These are phyloP conservation scores for Dactylellina cionopaga DNA, from an alignment of 2,329 filamentous ascomycete genomes.

Conservation along the genomic window DNA sequence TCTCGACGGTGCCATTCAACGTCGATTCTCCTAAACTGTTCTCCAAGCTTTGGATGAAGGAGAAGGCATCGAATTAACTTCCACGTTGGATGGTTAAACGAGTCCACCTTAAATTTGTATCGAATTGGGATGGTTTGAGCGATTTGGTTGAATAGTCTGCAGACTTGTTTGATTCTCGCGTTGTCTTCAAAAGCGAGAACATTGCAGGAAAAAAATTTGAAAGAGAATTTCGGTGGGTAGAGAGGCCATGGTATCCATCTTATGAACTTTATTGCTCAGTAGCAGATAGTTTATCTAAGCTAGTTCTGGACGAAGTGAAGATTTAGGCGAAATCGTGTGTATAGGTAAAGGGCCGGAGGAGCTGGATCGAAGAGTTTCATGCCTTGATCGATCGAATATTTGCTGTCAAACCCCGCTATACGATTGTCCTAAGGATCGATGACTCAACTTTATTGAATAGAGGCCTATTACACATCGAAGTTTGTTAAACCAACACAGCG, in stretches of 20 bases:
- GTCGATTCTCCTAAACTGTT: background rate
- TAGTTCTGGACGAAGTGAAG: too few species aligned
- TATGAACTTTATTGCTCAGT: too few species aligned
- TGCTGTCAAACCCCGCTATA: too few species aligned
- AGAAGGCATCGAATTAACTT: background rate
- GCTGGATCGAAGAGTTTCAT: too few species aligned
- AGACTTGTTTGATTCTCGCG: background rate
- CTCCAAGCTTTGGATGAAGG: background rate
- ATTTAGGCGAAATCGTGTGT: too few species aligned
- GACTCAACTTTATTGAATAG: too few species aligned
- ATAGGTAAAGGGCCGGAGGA: too few species aligned
- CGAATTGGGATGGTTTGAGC: background rate
- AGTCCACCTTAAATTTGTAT: background rate
- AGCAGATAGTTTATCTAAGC: too few species aligned
- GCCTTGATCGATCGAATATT: too few species aligned
- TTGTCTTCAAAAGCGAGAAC: background rate
- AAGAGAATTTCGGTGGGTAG: constrained; percentile 5
- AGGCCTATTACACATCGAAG: too few species aligned
- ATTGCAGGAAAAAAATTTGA: background rate
- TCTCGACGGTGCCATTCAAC: background rate
- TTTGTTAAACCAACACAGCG: too few species aligned
- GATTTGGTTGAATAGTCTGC: background rate
- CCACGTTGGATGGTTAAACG: background rate
- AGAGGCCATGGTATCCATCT: background rate
- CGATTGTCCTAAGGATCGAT: too few species aligned